phyloP scores from a whole-genome alignment of 23 red algal species.

The Gracilaria domingensis region DNA sequence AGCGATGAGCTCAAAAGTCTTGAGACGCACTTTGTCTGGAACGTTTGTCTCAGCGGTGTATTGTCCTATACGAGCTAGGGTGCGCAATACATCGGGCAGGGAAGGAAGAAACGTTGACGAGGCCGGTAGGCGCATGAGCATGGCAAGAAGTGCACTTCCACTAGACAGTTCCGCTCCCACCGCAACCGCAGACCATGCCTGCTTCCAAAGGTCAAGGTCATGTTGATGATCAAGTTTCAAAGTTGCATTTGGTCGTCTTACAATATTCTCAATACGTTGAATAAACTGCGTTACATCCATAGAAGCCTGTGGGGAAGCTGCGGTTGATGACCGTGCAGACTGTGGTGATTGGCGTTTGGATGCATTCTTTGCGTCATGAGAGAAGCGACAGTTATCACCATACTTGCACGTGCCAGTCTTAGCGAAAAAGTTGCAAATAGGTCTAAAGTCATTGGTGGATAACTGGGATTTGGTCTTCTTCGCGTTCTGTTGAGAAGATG shows the following conservation, averaged over 20 bases:
- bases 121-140: constrained; percentile 50
- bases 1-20: constrained; percentile 39
- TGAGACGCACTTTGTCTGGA: neutral
- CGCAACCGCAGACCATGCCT: constrained; percentile 20
- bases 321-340: neutral
- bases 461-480: neutral
- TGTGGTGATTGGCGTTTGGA: neutral
- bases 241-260: neutral
- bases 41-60: neutral
- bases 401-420: constrained; percentile 25
- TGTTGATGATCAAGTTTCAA: constrained; percentile 3
- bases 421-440: neutral
- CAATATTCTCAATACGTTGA: neutral
- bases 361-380: neutral
- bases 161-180: neutral
- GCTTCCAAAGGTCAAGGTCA: constrained; percentile 35
- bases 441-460: neutral
- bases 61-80: neutral
- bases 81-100: neutral
- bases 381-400: constrained; percentile 16
- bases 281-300: constrained; percentile 15
- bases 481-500: neutral
- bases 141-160: neutral
- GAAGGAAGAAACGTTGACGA: constrained; percentile 24
- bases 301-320: neutral